Percentiles rank a stretch among this genome's conserved stretches.
Evolutionary conservation across 495 filamentous ascomycete species (phyloP).

Genomic region (Staphylotrichum longicolle): DNA sequence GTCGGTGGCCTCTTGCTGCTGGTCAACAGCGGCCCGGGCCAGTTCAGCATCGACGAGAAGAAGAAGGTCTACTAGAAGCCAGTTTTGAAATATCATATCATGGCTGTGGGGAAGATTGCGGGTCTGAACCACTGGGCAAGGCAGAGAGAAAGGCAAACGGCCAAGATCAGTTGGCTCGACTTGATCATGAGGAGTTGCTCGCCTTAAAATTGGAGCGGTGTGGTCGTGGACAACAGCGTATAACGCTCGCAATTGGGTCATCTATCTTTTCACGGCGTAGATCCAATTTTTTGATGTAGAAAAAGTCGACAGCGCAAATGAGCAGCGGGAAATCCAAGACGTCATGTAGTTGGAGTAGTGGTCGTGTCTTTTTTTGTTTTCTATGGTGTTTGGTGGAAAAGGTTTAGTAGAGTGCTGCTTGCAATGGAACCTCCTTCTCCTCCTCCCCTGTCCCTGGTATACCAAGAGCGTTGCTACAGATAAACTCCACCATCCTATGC

Average conservation of each 20-base stretch:
- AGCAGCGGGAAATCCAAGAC: not conserved
- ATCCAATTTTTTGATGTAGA: constrained; percentile 15
- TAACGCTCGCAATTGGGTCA: not conserved
- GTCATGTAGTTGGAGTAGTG: constrained; percentile 10
- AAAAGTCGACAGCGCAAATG: constrained; percentile 10
- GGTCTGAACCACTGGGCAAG: too few relatives aligned
- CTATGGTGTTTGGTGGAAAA: not conserved
- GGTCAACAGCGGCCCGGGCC: constrained; percentile 96
- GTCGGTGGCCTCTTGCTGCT: constrained; percentile 93
- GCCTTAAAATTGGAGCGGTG: too few relatives aligned
- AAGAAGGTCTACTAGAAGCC: constrained; percentile 92
- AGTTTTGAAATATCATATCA: too few relatives aligned
- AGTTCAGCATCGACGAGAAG: constrained; percentile 98
- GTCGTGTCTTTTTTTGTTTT: not conserved
- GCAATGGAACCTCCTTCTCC: not conserved
- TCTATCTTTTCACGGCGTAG: constrained; percentile 1
- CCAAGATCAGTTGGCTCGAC: too few relatives aligned
- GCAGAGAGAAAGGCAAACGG: not conserved
- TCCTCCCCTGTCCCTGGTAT: not conserved
- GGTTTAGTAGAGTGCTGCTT: not conserved
- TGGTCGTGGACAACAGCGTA: too few relatives aligned
- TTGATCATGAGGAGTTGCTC: too few relatives aligned
- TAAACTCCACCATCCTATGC: not conserved
- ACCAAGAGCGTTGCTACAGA: not conserved
- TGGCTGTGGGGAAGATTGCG: too few relatives aligned